phyloP scores from a whole-genome alignment of 2,329 filamentous ascomycete species.

The Zasmidium citrigriseum region DNA sequence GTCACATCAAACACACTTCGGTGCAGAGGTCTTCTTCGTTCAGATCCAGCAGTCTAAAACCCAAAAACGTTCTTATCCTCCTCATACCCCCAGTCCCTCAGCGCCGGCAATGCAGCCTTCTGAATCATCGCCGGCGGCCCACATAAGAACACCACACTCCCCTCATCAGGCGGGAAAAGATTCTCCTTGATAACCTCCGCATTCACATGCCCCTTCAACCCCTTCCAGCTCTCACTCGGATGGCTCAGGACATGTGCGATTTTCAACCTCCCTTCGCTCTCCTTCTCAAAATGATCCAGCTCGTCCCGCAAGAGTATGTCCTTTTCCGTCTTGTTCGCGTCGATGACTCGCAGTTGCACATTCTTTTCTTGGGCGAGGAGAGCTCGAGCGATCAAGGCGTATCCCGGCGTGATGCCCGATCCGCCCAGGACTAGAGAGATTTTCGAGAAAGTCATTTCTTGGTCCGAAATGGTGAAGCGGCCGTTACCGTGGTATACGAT shows the following conservation, averaged over 20 bases:
- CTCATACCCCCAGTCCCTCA: constrained; percentile 37
- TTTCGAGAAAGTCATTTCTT: constrained; percentile 44
- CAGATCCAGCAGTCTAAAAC: no score
- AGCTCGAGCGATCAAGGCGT: constrained; percentile 50
- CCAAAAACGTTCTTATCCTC: constrained; percentile 14
- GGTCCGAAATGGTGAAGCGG: constrained; percentile 47
- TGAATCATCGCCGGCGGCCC: constrained; percentile 55
- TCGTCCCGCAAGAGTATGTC: constrained; percentile 51
- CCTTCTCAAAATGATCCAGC: constrained; percentile 43
- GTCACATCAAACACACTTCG: no score
- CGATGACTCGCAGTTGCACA: constrained; percentile 43
- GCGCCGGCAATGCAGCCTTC: constrained; percentile 52
- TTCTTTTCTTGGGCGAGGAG: constrained; percentile 35
- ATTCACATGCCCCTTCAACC: constrained; percentile 48
- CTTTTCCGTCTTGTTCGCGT: constrained; percentile 51
- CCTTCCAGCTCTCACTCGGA: constrained; percentile 48
- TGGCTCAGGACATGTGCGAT: constrained; percentile 52
- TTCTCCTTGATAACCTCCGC: constrained; percentile 42
- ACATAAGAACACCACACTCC: constrained; percentile 50
- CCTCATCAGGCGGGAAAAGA: constrained; percentile 46
- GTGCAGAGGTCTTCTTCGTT: no score
- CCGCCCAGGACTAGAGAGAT: constrained; percentile 54
- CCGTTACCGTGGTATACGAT: constrained; percentile 53
- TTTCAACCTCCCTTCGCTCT: constrained; percentile 42
- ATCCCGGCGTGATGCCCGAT: constrained; percentile 55